phyloP scores from a whole-genome alignment of 495 filamentous ascomycete species.

The Neurospora cerealis region DNA sequence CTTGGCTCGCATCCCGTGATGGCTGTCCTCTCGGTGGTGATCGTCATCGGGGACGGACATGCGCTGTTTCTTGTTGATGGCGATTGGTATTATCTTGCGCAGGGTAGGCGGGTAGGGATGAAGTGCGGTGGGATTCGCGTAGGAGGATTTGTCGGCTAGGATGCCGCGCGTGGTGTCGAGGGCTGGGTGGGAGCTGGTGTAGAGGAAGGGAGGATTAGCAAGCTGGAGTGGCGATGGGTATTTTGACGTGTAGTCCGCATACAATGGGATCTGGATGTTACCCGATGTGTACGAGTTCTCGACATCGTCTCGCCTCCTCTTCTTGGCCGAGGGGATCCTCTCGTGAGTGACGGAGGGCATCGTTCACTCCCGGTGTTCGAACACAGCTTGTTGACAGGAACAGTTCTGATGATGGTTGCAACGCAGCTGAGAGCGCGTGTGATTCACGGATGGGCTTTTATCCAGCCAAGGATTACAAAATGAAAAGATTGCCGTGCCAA shows the following conservation, averaged over 20 bases:
- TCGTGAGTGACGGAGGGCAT: slow-evolving; percentile 28
- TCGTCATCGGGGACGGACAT: slow-evolving; percentile 4
- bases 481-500: not conserved
- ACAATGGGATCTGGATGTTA: slow-evolving; percentile 23
- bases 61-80: slow-evolving; percentile 23
- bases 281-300: not conserved
- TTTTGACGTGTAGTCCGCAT: slow-evolving; percentile 9
- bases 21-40: not conserved
- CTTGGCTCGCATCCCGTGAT: not conserved
- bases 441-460: not conserved
- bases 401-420: not conserved
- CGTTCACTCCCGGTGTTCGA: not conserved
- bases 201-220: slow-evolving; percentile 4
- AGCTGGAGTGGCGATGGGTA: not conserved
- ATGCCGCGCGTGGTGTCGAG: slow-evolving; percentile 2
- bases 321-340: slow-evolving; percentile 22
- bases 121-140: slow-evolving; percentile 4
- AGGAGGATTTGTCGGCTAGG: slow-evolving; percentile 1
- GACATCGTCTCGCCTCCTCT: slow-evolving; percentile 32
- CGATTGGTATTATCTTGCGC: slow-evolving; percentile 25
- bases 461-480: not conserved
- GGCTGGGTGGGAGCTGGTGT: slow-evolving; percentile 7
- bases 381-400: not conserved
- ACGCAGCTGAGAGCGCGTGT: not conserved
- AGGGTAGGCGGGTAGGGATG: slow-evolving; percentile 9